A percentile compares a stretch with the other conserved stretches of the same genome.
These are phyloP conservation scores for Thielaviopsis ethacetica DNA, from an alignment of 2,329 filamentous ascomycete species.

Conservation along the genomic window DNA sequence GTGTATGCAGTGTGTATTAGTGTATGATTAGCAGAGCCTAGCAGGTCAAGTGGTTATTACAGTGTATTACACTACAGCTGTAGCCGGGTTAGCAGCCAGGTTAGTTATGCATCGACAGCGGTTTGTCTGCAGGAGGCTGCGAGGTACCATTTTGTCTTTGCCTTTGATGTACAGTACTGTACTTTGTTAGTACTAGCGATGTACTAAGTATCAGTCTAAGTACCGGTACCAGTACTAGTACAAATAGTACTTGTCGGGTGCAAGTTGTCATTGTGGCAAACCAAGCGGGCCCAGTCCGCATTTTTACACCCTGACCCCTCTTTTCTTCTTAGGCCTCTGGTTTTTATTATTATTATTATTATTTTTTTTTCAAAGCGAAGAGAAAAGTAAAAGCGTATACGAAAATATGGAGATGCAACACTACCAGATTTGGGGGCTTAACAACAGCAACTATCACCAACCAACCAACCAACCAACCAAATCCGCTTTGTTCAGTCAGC, in stretches of 20 bases:
- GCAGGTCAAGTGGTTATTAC: neutral
- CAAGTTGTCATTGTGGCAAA: too few species aligned
- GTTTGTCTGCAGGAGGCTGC: neutral
- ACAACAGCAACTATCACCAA: neutral
- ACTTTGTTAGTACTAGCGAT: neutral
- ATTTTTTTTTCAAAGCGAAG: neutral
- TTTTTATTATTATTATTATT: neutral
- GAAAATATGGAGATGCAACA: neutral
- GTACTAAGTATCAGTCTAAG: too few species aligned
- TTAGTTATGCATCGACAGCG: neutral
- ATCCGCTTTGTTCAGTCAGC: neutral
- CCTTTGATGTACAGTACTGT: neutral
- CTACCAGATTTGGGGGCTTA: neutral
- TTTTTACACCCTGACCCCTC: too few species aligned
- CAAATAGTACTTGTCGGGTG: too few species aligned
- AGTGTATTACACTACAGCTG: neutral
- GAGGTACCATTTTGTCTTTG: neutral
- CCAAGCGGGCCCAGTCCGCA: too few species aligned
- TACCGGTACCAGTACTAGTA: too few species aligned
- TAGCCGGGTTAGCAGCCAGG: neutral
- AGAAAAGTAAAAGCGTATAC: neutral
- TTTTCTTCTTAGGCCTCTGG: neutral
- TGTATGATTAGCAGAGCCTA: neutral
- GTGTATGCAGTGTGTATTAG: neutral
- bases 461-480: neutral